A percentile compares a stretch with the other conserved stretches of the same genome.
Conservation (phyloP, 495 filamentous ascomycete species). For the Talaromyces adpressus region DNA sequence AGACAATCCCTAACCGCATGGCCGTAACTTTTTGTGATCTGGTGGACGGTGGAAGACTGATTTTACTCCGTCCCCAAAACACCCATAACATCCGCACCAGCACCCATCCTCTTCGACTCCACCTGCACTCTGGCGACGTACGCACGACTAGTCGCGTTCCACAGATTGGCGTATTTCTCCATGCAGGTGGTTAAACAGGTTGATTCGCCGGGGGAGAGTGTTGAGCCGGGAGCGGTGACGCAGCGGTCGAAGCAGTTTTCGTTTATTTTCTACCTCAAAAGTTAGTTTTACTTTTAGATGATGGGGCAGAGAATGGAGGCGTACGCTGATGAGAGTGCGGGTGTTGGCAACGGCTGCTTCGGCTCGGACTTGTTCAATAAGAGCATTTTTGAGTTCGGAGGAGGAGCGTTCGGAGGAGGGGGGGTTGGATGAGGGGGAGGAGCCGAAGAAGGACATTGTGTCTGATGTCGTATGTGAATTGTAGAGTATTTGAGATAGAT, state of each 20-base stretch:
- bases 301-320: slow-evolving; percentile 10
- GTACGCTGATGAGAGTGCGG: slow-evolving; percentile 65
- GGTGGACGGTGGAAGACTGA: neutral
- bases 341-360: slow-evolving; percentile 72
- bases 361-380: slow-evolving; percentile 69
- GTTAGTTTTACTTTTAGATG: neutral
- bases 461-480: neutral
- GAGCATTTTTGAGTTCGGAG: slow-evolving; percentile 55
- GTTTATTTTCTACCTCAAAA: slow-evolving; percentile 74
- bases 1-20: too few species aligned
- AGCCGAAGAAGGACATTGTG: slow-evolving; percentile 26
- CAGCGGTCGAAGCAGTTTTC: slow-evolving; percentile 94
- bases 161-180: slow-evolving; percentile 94
- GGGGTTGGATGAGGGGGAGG: slow-evolving; percentile 13
- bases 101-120: slow-evolving; percentile 40
- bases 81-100: slow-evolving; percentile 6
- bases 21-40: neutral
- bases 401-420: slow-evolving; percentile 32
- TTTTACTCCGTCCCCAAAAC: neutral
- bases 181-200: slow-evolving; percentile 81
- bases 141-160: slow-evolving; percentile 75
- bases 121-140: slow-evolving; percentile 69
- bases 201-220: slow-evolving; percentile 64
- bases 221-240: slow-evolving; percentile 73
- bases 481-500: neutral